phyloP scores from a whole-genome alignment of 495 filamentous ascomycete genomes.

The Trichoderma parareesei region DNA sequence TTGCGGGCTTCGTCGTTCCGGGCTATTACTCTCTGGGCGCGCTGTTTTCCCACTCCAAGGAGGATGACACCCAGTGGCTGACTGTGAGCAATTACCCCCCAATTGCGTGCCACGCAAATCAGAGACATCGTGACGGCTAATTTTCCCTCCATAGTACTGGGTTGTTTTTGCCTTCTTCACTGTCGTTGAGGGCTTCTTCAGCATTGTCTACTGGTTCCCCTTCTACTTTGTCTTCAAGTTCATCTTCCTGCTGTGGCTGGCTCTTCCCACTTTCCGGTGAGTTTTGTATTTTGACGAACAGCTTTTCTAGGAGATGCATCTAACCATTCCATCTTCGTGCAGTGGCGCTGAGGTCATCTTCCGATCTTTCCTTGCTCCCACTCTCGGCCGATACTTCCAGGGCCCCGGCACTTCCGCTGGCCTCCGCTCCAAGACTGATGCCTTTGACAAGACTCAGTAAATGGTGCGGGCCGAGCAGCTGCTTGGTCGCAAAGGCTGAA shows the following conservation, averaged over 20 bases:
- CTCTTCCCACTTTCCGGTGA: conserved; percentile 87
- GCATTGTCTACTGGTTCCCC: conserved; percentile 97
- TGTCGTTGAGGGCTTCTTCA: conserved; percentile 86
- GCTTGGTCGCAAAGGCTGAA: neutral
- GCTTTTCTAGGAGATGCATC: neutral
- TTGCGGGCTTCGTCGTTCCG: conserved; percentile 88
- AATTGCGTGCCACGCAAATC: neutral
- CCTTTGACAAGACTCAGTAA: conserved; percentile 54
- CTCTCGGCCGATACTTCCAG: conserved; percentile 85
- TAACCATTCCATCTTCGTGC: conserved; percentile 1
- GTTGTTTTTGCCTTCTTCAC: conserved; percentile 91
- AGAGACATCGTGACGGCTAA: conserved; percentile 18
- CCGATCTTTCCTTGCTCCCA: conserved; percentile 86
- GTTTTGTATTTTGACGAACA: conserved; percentile 22
- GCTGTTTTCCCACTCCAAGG: conserved; percentile 70
- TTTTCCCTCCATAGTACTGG: conserved; percentile 67
- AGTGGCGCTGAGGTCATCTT: conserved; percentile 96
- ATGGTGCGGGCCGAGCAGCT: neutral
- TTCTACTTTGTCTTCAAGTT: conserved; percentile 99
- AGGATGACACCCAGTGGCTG: conserved; percentile 88
- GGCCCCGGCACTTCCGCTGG: conserved; percentile 71
- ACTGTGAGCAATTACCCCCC: conserved; percentile 37
- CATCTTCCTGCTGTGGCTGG: conserved; percentile 90
- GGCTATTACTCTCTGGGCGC: conserved; percentile 93
- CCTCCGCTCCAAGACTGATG: conserved; percentile 84